A percentile compares a stretch with the other conserved stretches of the same genome.
Conservation (phyloP, 257 asterid genomes). For the Solanum tacnaense region DNA sequence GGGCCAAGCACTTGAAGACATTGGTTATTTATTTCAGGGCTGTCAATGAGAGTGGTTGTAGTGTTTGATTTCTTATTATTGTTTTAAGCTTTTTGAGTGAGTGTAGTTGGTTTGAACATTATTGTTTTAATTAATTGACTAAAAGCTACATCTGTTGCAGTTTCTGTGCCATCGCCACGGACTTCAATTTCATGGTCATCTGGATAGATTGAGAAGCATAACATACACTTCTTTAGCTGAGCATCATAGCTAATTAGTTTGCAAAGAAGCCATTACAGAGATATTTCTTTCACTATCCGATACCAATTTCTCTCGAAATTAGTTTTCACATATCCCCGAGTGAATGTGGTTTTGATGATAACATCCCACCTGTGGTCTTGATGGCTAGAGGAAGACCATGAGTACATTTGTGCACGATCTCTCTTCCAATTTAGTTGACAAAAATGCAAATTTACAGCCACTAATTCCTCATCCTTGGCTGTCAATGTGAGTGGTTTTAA, state of each 20-base stretch:
- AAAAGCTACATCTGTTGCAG: constrained; percentile 9
- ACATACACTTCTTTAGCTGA: constrained; percentile 7
- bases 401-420: constrained; percentile 13
- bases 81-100: too few relatives aligned
- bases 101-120: too few relatives aligned
- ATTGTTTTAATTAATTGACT: too few relatives aligned
- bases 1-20: too few relatives aligned
- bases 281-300: neutral
- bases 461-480: too few relatives aligned
- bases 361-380: constrained; percentile 15
- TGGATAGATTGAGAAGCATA: constrained; percentile 17
- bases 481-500: too few relatives aligned
- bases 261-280: constrained; percentile 10
- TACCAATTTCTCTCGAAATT: neutral
- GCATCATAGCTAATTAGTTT: constrained; percentile 18
- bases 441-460: constrained; percentile 5
- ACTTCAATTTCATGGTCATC: constrained; percentile 15
- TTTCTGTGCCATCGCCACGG: neutral
- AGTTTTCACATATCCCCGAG: neutral
- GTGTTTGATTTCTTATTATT: too few relatives aligned
- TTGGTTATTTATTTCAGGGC: too few relatives aligned
- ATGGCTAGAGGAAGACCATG: constrained; percentile 19
- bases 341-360: neutral
- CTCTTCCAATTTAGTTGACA: neutral
- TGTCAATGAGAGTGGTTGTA: too few relatives aligned